A percentile compares a stretch with the other conserved stretches of the same genome.
These are phyloP conservation scores for Calonectria hawksworthii DNA, from an alignment of 2,329 filamentous ascomycete genomes.

Conservation along the genomic window DNA sequence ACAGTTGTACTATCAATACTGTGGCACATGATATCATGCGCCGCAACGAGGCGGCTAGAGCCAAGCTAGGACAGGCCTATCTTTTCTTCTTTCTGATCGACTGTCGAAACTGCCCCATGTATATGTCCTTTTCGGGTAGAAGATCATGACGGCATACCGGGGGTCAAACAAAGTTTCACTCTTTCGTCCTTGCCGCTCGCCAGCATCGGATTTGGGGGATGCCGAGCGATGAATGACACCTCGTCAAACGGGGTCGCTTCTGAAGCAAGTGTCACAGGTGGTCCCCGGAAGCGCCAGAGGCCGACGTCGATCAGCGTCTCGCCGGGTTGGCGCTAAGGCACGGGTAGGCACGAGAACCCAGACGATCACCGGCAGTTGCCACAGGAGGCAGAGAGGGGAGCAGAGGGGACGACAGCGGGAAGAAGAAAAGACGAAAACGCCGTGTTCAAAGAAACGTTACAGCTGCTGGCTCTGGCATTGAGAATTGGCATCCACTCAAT, in stretches of 20 bases:
- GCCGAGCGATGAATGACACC: neutral
- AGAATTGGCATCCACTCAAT: neutral
- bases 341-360: conserved; percentile 14
- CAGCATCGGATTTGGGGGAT: neutral
- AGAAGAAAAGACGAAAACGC: neutral
- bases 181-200: neutral
- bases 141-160: neutral
- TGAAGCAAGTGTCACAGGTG: conserved; percentile 23
- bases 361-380: conserved; percentile 18
- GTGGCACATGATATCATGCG: neutral
- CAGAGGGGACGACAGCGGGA: neutral
- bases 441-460: neutral
- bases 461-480: neutral
- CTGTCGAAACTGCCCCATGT: neutral
- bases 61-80: neutral
- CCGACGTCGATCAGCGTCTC: conserved; percentile 23
- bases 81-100: neutral
- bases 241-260: neutral
- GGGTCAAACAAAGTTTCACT: neutral
- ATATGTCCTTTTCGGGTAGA: neutral
- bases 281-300: conserved; percentile 4
- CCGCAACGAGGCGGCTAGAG: neutral
- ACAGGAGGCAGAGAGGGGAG: neutral
- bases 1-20: neutral
- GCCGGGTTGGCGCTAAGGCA: conserved; percentile 20